These are phyloP conservation scores for Russula ochroleuca DNA, from an alignment of 768 basidiomycete genomes.

Conservation along the genomic window DNA sequence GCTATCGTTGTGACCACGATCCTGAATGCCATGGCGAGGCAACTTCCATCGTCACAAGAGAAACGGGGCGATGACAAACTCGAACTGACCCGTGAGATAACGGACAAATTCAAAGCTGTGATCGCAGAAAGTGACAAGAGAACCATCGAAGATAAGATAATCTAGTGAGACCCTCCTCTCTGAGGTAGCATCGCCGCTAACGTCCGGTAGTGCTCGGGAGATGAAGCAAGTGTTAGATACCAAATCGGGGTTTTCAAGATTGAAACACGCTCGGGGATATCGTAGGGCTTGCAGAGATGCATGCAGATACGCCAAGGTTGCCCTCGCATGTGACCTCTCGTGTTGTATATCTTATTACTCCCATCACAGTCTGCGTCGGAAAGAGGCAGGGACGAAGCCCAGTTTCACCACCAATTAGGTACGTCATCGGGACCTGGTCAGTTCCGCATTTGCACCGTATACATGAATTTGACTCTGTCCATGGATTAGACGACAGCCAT, in stretches of 20 bases:
- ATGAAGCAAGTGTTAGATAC: neutral
- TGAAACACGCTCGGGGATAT: slow-evolving; percentile 1
- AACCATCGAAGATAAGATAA: neutral
- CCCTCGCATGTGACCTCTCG: too few relatives aligned
- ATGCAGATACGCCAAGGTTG: too few relatives aligned
- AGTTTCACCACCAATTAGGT: neutral
- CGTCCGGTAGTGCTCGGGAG: neutral
- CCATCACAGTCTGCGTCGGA: neutral
- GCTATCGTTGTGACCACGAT: neutral
- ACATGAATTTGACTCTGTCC: neutral
- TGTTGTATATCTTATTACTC: neutral
- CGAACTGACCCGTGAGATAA: too few relatives aligned
- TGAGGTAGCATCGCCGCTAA: neutral
- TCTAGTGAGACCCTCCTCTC: neutral
- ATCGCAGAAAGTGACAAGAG: neutral
- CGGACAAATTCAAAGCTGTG: neutral
- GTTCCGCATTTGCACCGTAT: neutral
- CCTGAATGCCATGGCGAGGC: neutral
- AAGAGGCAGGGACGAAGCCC: neutral
- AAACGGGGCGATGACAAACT: slow-evolving; percentile 7
- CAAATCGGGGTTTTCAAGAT: neutral
- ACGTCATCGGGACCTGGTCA: neutral
- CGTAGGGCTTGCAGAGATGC: neutral
- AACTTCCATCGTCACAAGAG: neutral
- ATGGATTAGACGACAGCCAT: neutral